These are phyloP conservation scores for Plasmodium cynomolgi DNA, from an alignment of 169 alveolate species.

Conservation along the genomic window DNA sequence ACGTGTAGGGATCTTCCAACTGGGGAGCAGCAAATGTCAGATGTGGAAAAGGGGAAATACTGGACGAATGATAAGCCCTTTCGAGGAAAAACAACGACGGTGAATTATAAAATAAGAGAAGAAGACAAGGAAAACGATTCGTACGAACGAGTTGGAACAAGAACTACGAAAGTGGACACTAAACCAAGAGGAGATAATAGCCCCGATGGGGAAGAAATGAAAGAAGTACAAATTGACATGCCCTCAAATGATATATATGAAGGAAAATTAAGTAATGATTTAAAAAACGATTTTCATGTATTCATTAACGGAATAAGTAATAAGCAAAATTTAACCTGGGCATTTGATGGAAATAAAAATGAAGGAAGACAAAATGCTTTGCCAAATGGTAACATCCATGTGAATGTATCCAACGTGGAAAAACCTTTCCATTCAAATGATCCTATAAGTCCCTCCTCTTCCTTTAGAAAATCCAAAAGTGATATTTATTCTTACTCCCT, in stretches of 20 bases:
- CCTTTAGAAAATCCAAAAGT: constrained; percentile 30
- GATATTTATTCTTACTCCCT: neutral
- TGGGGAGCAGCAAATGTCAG: neutral
- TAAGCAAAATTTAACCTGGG: constrained; percentile 67
- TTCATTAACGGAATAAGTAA: constrained; percentile 50
- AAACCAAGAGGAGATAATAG: neutral
- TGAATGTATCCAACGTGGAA: constrained; percentile 61
- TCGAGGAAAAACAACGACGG: neutral
- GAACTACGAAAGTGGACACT: neutral
- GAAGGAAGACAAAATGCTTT: neutral
- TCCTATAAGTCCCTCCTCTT: neutral
- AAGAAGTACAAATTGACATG: neutral
- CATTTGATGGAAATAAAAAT: constrained; percentile 68
- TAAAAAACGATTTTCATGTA: constrained; percentile 18
- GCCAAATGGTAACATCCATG: constrained; percentile 30
- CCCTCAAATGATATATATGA: constrained; percentile 24
- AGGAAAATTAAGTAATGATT: constrained; percentile 7
- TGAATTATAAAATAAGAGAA: neutral
- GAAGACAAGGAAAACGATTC: neutral
- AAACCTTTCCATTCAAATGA: constrained; percentile 13
- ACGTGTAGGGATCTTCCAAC: neutral
- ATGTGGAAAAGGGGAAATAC: neutral
- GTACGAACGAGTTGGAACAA: neutral
- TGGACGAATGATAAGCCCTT: neutral
- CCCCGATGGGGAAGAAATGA: neutral